Base-by-base conservation (phyloP, 495 filamentous ascomycete genomes). In the Bombardia bombarda region DNA sequence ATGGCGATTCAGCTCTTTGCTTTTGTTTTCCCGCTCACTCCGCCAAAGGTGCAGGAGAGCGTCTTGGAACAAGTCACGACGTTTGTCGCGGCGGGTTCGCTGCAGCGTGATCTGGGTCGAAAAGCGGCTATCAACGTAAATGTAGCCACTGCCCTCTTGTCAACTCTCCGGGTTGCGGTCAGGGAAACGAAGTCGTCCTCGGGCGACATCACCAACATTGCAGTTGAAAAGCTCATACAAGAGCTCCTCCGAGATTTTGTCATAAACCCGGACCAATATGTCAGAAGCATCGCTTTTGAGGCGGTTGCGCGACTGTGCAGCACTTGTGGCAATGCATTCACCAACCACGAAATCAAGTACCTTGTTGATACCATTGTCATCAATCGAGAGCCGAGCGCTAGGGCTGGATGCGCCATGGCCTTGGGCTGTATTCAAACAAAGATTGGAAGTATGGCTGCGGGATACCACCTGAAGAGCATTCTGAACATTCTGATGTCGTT, bases 391-490 rank as follows among this genome's bases (percentile, higher is more conserved):
- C 92, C 92, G 4, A 90, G 86, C 55, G 86, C 87, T 10, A 82
- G 92, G 55, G 88, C 92, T 31, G 92, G 92, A 21, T 99, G 88
- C 58, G 93, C 93, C 16, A 82, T 92, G 67, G 88, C 92, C 25
- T 68, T 99, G 43, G 92, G 90, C 12, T 87, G 82, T 49, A 97
- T 97, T 33, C 92, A 97, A 61, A 81, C 87, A 2, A 87, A 95
- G 58, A 85, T 97, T 23, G 92, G 92, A 42, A 92, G 92, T 49
- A 97, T 99, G 90, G 93, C 93, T 43, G 92, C 92, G 39, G 88
- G 89, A n/a, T 84, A 88, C 53, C 92, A 99, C 60, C 68, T 99
- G 12, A 97, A 96, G 65, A 94, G 87, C 7, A 96, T 99, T 38
- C 78, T 94, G 26, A 86, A 88, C 14, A 88, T 99, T 25, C 63